phyloP scores from a whole-genome alignment of 116 monocot genomes.

The Cymodocea nodosa region DNA sequence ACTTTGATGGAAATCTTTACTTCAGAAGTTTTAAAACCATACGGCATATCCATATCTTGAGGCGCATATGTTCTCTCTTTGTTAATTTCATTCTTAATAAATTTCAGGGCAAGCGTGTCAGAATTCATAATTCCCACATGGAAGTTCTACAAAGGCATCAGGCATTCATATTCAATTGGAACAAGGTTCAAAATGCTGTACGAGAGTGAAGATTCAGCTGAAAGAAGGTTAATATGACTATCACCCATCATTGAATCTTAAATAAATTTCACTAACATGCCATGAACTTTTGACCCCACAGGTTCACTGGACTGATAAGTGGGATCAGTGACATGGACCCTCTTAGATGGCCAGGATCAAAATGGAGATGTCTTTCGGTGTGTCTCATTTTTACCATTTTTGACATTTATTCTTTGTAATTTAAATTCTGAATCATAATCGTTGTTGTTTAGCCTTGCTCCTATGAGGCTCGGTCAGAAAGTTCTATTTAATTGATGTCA shows the following conservation, averaged over 20 bases:
- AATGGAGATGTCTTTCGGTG: slow-evolving; percentile 83
- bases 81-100: background rate
- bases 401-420: background rate
- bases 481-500: background rate
- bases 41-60: too few species aligned
- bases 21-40: too few species aligned
- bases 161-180: slow-evolving; percentile 54
- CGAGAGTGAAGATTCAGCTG: slow-evolving; percentile 78
- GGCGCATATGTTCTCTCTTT: background rate
- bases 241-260: background rate
- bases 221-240: slow-evolving; percentile 43
- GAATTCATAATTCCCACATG: slow-evolving; percentile 66
- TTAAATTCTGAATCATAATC: background rate
- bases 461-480: background rate
- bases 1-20: too few species aligned
- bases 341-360: slow-evolving; percentile 70
- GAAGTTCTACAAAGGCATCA: slow-evolving; percentile 60
- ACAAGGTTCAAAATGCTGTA: slow-evolving; percentile 64
- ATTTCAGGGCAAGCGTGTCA: slow-evolving; percentile 39
- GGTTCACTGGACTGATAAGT: slow-evolving; percentile 66
- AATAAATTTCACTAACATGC: background rate
- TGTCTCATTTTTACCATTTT: background rate
- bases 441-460: background rate
- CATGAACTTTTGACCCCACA: slow-evolving; percentile 6
- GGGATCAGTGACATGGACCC: slow-evolving; percentile 62